Conservation (phyloP, 148 eudicot genomes). For the Camellia japonica region DNA sequence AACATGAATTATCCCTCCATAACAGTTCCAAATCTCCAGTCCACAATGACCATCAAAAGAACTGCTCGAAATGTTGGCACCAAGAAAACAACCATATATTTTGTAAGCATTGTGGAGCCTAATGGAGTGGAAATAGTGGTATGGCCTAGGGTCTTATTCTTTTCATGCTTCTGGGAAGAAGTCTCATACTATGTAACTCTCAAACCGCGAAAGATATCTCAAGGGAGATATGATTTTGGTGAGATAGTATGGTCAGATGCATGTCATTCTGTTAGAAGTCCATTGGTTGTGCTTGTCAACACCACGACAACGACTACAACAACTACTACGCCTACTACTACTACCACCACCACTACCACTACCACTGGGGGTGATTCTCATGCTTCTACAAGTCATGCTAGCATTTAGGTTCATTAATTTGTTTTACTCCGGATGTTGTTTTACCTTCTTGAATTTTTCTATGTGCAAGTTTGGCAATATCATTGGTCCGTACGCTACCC, state of each 20-base stretch:
- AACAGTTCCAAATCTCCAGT: slow-evolving; percentile 31
- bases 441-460: too few species aligned
- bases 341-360: too few species aligned
- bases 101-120: slow-evolving; percentile 30
- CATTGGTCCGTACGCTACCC: too few species aligned
- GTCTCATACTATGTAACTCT: slow-evolving; percentile 35
- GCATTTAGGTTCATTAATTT: too few species aligned
- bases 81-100: slow-evolving; percentile 31
- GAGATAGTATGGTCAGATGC: slow-evolving; percentile 51
- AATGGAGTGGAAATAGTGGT: slow-evolving; percentile 46
- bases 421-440: too few species aligned
- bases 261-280: slow-evolving; percentile 42
- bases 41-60: slow-evolving; percentile 36
- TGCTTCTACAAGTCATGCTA: too few species aligned
- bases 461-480: too few species aligned
- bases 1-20: slow-evolving; percentile 50
- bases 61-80: slow-evolving; percentile 38
- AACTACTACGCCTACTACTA: neutral
- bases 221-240: slow-evolving; percentile 50
- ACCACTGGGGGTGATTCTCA: too few species aligned
- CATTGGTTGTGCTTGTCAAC: slow-evolving; percentile 42
- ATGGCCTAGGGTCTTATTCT: slow-evolving; percentile 40
- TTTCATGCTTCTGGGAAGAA: slow-evolving; percentile 37
- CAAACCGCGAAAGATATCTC: slow-evolving; percentile 35
- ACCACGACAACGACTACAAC: slow-evolving; percentile 5